Percentiles rank a stretch among this genome's conserved stretches.
Evolutionary conservation across 148 eudicot genomes (phyloP).

Genomic region (Talinum fruticosum): DNA sequence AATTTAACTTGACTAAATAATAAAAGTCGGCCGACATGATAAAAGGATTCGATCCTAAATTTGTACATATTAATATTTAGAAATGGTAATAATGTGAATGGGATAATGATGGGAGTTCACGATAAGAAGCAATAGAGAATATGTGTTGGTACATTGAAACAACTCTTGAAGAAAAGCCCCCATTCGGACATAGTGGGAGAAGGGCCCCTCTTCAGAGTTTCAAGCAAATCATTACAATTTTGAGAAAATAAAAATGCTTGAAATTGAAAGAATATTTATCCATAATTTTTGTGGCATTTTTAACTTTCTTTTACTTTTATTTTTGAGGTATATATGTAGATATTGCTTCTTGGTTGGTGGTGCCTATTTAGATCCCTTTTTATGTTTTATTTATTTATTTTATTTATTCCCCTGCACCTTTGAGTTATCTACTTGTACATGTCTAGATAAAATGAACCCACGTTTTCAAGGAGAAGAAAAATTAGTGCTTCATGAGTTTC

Average conservation of each 20-base stretch:
- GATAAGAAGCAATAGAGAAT: slow-evolving; percentile 15
- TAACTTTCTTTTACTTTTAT: background rate
- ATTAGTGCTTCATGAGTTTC: background rate
- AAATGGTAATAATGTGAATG: no score
- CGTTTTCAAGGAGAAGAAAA: background rate
- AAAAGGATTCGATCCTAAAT: no score
- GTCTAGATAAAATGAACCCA: slow-evolving; percentile 23
- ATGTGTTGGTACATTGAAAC: slow-evolving; percentile 8
- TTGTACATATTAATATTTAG: no score
- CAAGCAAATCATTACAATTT: slow-evolving; percentile 7
- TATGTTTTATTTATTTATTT: background rate
- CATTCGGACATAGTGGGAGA: slow-evolving; percentile 14
- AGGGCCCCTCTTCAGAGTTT: background rate
- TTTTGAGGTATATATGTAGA: background rate
- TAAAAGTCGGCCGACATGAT: no score
- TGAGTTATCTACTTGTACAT: background rate
- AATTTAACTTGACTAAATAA: no score
- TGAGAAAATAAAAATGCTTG: no score
- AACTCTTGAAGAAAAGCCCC: background rate
- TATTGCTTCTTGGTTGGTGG: slow-evolving; percentile 11
- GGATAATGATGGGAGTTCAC: background rate
- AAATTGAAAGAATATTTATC: background rate
- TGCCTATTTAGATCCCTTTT: background rate
- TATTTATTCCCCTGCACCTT: background rate
- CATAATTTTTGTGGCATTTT: slow-evolving; percentile 2